Conservation (phyloP, 2,329 filamentous ascomycete species). For the Eutypella sp. region DNA sequence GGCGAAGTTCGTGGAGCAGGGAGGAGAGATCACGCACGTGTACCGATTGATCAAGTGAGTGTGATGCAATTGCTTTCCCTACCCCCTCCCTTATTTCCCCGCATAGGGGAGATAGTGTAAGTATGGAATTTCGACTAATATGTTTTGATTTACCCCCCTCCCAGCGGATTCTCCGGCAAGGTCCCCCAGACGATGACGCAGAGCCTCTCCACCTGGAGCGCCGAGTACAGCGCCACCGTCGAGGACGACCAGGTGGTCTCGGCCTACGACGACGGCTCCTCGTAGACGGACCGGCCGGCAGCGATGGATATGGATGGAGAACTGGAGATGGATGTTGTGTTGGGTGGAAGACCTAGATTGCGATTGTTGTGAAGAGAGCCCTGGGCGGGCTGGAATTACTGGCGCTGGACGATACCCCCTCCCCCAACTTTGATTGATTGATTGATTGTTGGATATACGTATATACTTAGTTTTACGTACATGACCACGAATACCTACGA, state of each 20-base stretch:
- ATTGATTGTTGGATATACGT: too few species aligned
- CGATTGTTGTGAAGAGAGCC: too few species aligned
- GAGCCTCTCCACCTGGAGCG: conserved; percentile 55
- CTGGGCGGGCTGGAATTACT: too few species aligned
- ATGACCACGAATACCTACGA: too few species aligned
- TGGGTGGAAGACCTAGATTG: too few species aligned
- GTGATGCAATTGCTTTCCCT: conserved; percentile 1
- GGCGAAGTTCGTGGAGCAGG: conserved; percentile 61
- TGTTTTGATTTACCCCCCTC: neutral
- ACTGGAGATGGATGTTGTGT: neutral
- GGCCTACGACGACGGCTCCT: conserved; percentile 26
- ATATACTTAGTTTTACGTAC: too few species aligned
- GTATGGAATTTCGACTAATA: neutral
- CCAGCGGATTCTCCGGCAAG: conserved; percentile 72
- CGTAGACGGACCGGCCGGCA: conserved; percentile 1
- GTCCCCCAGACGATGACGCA: conserved; percentile 66
- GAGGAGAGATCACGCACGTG: conserved; percentile 74
- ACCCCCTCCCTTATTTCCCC: neutral
- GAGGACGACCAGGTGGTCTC: conserved; percentile 73
- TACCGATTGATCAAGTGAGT: conserved; percentile 65
- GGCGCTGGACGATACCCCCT: too few species aligned
- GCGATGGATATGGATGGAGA: neutral
- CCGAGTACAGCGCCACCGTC: conserved; percentile 57
- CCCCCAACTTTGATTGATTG: too few species aligned
- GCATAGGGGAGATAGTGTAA: neutral